Conservation (phyloP, 2,329 filamentous ascomycete genomes). For the Didymosphaeria variabile region DNA sequence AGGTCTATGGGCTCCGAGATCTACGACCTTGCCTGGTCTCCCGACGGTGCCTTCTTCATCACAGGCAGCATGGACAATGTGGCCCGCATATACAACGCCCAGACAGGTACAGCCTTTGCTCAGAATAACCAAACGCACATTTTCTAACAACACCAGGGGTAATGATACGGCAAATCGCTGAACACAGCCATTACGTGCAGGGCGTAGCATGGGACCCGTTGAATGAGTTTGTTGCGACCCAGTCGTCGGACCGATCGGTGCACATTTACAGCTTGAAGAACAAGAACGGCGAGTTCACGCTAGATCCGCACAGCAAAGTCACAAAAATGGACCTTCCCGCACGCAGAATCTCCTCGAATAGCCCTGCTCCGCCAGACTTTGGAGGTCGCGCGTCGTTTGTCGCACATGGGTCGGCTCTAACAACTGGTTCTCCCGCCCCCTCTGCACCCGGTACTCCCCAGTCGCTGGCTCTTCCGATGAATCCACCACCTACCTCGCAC, state of each 20-base stretch:
- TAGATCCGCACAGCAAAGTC: conserved; percentile 80
- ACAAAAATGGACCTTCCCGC: conserved; percentile 94
- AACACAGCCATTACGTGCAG: conserved; percentile 98
- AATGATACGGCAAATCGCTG: conserved; percentile 86
- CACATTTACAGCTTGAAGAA: conserved; percentile 97
- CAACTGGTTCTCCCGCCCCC: conserved; percentile 79
- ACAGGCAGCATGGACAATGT: conserved; percentile 99
- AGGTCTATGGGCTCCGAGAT: conserved; percentile 94
- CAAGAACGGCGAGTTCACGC: conserved; percentile 93
- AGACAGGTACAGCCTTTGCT: conserved; percentile 70
- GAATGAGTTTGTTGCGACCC: conserved; percentile 97
- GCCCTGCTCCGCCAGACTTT: conserved; percentile 88
- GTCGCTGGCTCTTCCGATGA: conserved; percentile 91
- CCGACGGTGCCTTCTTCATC: conserved; percentile 95
- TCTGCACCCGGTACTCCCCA: conserved; percentile 95
- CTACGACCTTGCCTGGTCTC: conserved; percentile 98
- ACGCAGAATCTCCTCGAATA: conserved; percentile 87
- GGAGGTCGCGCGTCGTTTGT: conserved; percentile 72
- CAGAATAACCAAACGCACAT: conserved; percentile 18
- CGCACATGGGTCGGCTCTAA: conserved; percentile 61
- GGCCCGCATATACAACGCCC: conserved; percentile 94
- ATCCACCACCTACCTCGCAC: conserved; percentile 90
- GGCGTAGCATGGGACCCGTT: conserved; percentile 98
- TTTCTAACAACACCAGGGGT: conserved; percentile 36
- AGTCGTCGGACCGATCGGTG: conserved; percentile 96